phyloP scores from a whole-genome alignment of 31 red algal species.

The Porphyra umbilicalis region DNA sequence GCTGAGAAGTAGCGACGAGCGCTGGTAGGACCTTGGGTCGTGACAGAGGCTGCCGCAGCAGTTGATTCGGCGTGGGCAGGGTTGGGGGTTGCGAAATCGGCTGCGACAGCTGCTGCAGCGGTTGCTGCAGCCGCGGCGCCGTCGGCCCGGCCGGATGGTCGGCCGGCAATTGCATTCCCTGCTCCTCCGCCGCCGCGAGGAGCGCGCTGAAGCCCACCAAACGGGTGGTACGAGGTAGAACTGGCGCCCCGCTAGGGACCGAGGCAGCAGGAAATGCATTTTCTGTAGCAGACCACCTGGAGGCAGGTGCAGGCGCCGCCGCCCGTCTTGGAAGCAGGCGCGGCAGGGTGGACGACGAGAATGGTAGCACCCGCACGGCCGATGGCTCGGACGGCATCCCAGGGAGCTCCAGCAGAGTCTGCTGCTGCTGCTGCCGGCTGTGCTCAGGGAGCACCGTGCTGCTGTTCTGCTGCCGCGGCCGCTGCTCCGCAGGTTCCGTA shows the following conservation, averaged over 20 bases:
- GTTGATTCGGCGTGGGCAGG: not conserved
- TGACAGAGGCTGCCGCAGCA: not conserved
- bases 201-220: not conserved
- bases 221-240: not conserved
- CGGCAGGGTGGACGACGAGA: not conserved
- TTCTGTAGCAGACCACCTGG: no score
- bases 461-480: not conserved
- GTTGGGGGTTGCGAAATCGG: not conserved
- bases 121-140: not conserved
- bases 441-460: not conserved
- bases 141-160: not conserved
- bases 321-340: not conserved
- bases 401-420: no score
- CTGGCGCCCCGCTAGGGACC: not conserved
- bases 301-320: no score
- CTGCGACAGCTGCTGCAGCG: not conserved
- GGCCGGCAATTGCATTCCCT: not conserved
- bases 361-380: not conserved
- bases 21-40: no score
- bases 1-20: no score
- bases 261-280: not conserved
- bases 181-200: not conserved
- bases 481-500: not conserved
- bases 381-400: not conserved
- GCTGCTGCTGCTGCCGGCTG: not conserved